Base-by-base conservation (phyloP, 179 eudicot species). In the Camellia oleifera region DNA sequence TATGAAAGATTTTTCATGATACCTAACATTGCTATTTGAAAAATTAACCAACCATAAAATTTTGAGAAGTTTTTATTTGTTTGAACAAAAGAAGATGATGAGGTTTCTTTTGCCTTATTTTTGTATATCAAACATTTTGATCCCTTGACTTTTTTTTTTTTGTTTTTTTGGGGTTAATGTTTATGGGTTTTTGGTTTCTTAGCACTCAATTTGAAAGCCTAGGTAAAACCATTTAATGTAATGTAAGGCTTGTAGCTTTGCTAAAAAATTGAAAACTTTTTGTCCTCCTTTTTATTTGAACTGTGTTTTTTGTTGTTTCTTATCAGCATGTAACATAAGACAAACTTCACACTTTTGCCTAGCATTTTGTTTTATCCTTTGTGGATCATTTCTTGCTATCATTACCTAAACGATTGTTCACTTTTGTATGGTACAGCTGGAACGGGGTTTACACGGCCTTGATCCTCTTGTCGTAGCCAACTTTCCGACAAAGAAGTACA, bases 401-500 rank as follows among this genome's bases (percentile, higher is more conserved):
- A 26, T 66, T 45, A 42, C 3, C 79, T 60, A 74, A 70, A 15
- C 66, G 76, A 70, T 32, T 78, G 81, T 46, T 74, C 54, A 46
- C n/a, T 81, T 74, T 53, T 77, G 50, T 78, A 9, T 90, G 54
- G 84, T 32, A 58, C 87, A 92, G 98, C 57, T 92, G 89, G 98
- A 92, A 79, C 78, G 94, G 32, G 94, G 97, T 68, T 73, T 89
- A 18, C 92, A 85, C 78, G 97, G 97, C 63, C 85, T 90, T 77
- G 94, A 93, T 70, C 92, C 89, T 79, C 86, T 88, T 23, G 87
- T 86, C 8, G 83, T 91, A 67, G 92, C 91, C 77, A 92, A 88
- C 77, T 93, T 92, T 81, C 97, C 98, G 23, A 90, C 88, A 8
- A 91, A 90, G 84, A 95, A 89, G 88, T 95, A 81, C 69, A 86